Base-by-base conservation (phyloP, 2,329 filamentous ascomycete genomes). In the Hortaea sp. region DNA sequence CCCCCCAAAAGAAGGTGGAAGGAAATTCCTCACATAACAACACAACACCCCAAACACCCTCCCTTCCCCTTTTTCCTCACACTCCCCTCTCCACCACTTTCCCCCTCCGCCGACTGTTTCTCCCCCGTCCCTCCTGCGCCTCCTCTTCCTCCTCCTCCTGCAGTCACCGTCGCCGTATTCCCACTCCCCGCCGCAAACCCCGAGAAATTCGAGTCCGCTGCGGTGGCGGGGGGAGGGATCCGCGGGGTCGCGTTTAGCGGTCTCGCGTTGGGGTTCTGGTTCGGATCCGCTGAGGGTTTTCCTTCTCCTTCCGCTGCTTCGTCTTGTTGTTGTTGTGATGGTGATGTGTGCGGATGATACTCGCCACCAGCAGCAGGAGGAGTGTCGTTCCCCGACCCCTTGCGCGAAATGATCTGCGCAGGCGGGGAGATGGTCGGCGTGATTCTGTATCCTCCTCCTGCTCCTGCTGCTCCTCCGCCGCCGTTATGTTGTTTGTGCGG, bases 401-500 rank as follows among this genome's bases (percentile, higher is more conserved):
- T 20, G 2, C 20, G 20, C 20, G 20, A 20, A 2, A 46, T 42
- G n/a, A 52, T 44, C 38, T 56, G 49, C 11, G 57, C 53, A 5
- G 53, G 47, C 2, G 57, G 58, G 5, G 57, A 42, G 31, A 72
- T 69, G 1, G 63, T 70, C 4, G 70, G 70, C n/a, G 69, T 73
- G 40, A 71, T 66, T 48, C 65, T 71, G 55, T 71, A 72, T 10
- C 64, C 68, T 10, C 66, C 69, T 9, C 32, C 32, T 35, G 32
- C 20, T n/a, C 10, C 37, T 27, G 3, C 37, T 12, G 3, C 37
- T 70, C 32, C 68, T 58, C 58, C 41, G 40, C 52, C 81, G 85
- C 67, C 95, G 89, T 63, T 95, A 95, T 28, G 84, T 75, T 49
- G 79, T 86, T 3, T 88, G 88, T 52, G 87, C 85, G 53, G 43